A percentile compares a stretch with the other conserved stretches of the same genome.
phyloP scores from a whole-genome alignment of 371 early-diverging fungal species.

The Mortierella sp. region DNA sequence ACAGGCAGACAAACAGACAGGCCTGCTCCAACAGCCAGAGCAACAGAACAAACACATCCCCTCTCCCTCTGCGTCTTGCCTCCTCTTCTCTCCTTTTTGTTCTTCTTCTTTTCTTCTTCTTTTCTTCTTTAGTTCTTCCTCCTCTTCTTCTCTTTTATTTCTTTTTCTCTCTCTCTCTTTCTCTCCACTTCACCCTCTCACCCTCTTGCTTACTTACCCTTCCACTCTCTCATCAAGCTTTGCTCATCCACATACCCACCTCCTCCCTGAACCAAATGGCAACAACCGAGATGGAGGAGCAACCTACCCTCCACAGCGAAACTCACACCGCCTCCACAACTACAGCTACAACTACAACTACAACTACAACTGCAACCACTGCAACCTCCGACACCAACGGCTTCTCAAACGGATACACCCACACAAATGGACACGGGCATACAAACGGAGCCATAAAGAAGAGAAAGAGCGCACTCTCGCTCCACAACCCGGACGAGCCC shows the following conservation, averaged over 20 bases:
- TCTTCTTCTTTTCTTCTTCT: constrained; percentile 3
- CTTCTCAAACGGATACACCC: neutral
- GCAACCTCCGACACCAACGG: constrained; percentile 13
- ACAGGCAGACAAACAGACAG: too few relatives aligned
- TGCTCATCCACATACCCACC: neutral
- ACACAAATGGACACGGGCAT: constrained; percentile 1
- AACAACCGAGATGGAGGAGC: constrained; percentile 51
- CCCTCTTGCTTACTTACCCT: neutral
- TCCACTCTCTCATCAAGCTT: neutral
- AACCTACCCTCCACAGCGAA: neutral
- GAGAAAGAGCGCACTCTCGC: constrained; percentile 8
- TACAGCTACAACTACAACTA: neutral
- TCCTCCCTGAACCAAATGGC: constrained; percentile 23
- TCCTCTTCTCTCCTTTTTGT: constrained; percentile 1
- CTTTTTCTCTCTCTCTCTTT: too few relatives aligned
- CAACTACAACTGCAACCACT: neutral
- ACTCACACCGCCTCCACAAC: constrained; percentile 9
- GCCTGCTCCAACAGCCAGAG: too few relatives aligned
- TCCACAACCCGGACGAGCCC: neutral
- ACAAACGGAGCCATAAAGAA: constrained; percentile 9
- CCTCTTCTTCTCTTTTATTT: neutral
- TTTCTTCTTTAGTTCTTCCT: neutral
- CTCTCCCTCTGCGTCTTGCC: neutral
- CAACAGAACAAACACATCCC: neutral
- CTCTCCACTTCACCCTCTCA: neutral